Evolutionary conservation across 2,329 filamentous ascomycete species (phyloP).

Genomic region (Arthrobotrys pseudoclavata): DNA sequence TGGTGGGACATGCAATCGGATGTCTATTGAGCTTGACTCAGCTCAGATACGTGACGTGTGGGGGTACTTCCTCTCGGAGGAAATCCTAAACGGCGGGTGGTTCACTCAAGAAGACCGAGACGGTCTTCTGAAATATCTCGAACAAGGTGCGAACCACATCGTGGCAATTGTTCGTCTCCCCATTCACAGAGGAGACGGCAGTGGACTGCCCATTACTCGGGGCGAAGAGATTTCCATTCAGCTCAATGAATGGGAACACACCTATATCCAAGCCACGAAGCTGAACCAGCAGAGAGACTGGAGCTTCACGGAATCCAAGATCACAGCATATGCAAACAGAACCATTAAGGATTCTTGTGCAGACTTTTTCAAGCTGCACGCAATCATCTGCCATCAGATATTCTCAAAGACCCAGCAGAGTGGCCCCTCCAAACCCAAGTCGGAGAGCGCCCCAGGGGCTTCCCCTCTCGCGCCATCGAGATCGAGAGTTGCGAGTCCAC

Average conservation of each 20-base stretch:
- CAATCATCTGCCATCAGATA: neutral
- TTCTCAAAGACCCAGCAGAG: neutral
- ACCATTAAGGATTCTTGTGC: neutral
- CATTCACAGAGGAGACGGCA: neutral
- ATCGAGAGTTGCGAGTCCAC: neutral
- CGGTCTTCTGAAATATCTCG: neutral
- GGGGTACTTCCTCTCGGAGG: neutral
- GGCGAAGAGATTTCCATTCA: neutral
- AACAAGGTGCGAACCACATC: neutral
- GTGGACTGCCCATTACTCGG: neutral
- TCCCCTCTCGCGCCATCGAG: neutral
- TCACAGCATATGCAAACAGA: neutral
- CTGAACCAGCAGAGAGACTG: neutral
- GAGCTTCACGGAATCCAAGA: neutral
- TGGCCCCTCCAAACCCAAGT: neutral
- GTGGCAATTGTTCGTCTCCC: neutral
- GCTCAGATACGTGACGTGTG: neutral
- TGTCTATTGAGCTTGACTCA: neutral
- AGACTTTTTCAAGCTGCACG: neutral
- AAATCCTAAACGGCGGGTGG: neutral
- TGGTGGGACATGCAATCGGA: neutral
- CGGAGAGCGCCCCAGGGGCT: neutral
- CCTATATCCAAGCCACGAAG: neutral
- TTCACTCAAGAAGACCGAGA: neutral
- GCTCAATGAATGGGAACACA: neutral